Evolutionary conservation across 164 flowering plant species (phyloP).

Genomic region (Chloranthus sessilifolius): DNA sequence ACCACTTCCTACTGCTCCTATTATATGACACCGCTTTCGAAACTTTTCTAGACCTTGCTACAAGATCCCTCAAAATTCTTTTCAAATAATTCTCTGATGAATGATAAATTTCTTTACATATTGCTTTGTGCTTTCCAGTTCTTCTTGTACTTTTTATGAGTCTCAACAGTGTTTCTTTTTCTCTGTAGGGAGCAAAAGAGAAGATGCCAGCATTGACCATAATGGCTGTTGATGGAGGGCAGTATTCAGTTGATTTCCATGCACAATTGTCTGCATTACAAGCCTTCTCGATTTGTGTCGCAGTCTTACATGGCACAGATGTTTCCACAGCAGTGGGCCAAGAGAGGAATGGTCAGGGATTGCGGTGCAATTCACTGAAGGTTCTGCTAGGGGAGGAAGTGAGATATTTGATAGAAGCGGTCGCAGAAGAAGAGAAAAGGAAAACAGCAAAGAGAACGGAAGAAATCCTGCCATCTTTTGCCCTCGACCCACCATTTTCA

Average conservation of each 20-base stretch:
- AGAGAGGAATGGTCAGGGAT: conserved; percentile 25
- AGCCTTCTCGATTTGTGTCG: conserved; percentile 83
- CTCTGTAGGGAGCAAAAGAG: conserved; percentile 63
- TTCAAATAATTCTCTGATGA: too few species aligned
- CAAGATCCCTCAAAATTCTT: too few species aligned
- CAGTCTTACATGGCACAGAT: conserved; percentile 63
- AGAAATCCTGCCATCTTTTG: conserved; percentile 38
- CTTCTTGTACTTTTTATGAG: background rate
- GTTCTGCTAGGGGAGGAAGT: conserved; percentile 60
- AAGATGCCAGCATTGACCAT: conserved; percentile 59
- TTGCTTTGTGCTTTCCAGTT: conserved; percentile 1
- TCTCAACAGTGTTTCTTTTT: background rate
- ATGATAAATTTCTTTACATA: too few species aligned
- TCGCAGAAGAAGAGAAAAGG: conserved; percentile 48
- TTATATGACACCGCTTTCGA: too few species aligned
- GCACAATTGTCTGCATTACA: conserved; percentile 77
- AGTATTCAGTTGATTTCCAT: conserved; percentile 76
- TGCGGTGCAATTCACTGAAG: conserved; percentile 53
- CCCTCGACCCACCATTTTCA: conserved; percentile 74
- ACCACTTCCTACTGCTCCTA: too few species aligned
- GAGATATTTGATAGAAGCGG: conserved; percentile 44
- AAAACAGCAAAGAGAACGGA: conserved; percentile 31
- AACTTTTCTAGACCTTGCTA: too few species aligned
- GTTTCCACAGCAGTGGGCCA: conserved; percentile 25
- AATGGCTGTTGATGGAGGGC: conserved; percentile 38